Evolutionary conservation across 2,329 filamentous ascomycete genomes (phyloP).

Genomic region (Penicillium aurantiogriseum): DNA sequence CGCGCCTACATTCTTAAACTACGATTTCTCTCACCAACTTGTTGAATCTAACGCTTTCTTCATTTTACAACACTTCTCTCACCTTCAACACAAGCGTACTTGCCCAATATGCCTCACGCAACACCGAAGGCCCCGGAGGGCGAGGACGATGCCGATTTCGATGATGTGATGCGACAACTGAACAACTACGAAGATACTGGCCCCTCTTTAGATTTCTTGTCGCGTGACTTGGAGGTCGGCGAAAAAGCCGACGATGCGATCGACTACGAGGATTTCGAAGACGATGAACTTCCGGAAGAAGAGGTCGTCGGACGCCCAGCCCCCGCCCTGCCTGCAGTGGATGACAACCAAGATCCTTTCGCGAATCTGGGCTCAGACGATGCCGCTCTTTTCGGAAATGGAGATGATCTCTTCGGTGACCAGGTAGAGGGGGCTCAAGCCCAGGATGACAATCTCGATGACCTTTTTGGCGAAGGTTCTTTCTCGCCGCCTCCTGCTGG

Average conservation of each 20-base stretch:
- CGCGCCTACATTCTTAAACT: slow-evolving; percentile 1
- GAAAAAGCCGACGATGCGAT: slow-evolving; percentile 91
- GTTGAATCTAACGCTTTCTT: not conserved
- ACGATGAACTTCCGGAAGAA: slow-evolving; percentile 80
- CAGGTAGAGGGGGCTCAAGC: slow-evolving; percentile 24
- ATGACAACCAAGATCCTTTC: slow-evolving; percentile 53
- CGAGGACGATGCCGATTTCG: slow-evolving; percentile 41
- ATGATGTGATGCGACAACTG: slow-evolving; percentile 44
- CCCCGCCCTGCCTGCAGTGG: slow-evolving; percentile 40
- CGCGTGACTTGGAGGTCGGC: slow-evolving; percentile 45
- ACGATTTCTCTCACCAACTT: slow-evolving; percentile 3
- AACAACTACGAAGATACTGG: slow-evolving; percentile 38
- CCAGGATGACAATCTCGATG: slow-evolving; percentile 45
- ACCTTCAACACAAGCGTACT: not conserved
- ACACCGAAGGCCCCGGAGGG: slow-evolving; percentile 30
- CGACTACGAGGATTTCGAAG: slow-evolving; percentile 87
- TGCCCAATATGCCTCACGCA: slow-evolving; percentile 40
- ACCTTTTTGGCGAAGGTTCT: slow-evolving; percentile 49
- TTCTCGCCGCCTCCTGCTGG: slow-evolving; percentile 34
- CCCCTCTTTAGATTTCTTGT: slow-evolving; percentile 42
- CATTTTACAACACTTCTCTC: not conserved
- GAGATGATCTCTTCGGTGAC: slow-evolving; percentile 28
- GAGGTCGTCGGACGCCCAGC: slow-evolving; percentile 24
- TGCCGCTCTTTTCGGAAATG: slow-evolving; percentile 33
- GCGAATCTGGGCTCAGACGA: slow-evolving; percentile 39